A percentile compares a stretch with the other conserved stretches of the same genome.
Evolutionary conservation across 805 yeast species (phyloP).

Genomic region (Nakazawaea molendinolei): DNA sequence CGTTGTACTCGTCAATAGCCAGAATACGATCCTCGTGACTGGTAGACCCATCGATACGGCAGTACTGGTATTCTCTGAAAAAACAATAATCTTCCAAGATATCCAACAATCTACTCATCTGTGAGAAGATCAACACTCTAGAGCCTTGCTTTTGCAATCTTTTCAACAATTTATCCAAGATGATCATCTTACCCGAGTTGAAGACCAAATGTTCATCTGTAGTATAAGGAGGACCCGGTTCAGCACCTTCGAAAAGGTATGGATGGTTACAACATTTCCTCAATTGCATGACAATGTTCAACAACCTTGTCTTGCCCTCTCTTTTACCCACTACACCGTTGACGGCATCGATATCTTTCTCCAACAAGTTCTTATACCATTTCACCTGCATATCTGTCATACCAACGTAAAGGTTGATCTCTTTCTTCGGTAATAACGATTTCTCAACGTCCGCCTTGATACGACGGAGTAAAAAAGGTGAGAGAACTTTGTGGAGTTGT

Average conservation of each 20-base stretch:
- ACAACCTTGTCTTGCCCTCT: constrained; percentile 84
- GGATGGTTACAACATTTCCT: constrained; percentile 98
- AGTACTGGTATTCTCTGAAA: constrained; percentile 76
- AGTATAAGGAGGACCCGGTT: constrained; percentile 96
- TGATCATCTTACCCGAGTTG: constrained; percentile 88
- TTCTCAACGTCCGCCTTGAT: constrained; percentile 92
- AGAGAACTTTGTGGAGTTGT: constrained; percentile 80
- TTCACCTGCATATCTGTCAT: constrained; percentile 93
- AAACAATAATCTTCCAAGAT: constrained; percentile 89
- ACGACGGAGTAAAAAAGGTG: constrained; percentile 84
- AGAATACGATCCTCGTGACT: constrained; percentile 87
- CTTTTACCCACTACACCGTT: constrained; percentile 93
- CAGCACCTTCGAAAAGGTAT: constrained; percentile 96
- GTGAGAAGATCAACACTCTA: constrained; percentile 85
- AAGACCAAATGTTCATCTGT: constrained; percentile 90
- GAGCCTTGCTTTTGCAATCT: constrained; percentile 74
- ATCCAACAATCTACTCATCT: constrained; percentile 86
- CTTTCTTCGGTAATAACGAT: constrained; percentile 84
- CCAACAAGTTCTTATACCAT: constrained; percentile 86
- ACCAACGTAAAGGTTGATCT: constrained; percentile 82
- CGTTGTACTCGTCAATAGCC: constrained; percentile 89
- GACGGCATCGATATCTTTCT: constrained; percentile 92
- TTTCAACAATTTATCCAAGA: constrained; percentile 74
- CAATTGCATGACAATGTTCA: constrained; percentile 94
- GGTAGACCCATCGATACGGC: constrained; percentile 92